Percentiles rank a stretch among this genome's conserved stretches.
Conservation (phyloP, 2,329 filamentous ascomycete genomes). For the Fusarium illudens region DNA sequence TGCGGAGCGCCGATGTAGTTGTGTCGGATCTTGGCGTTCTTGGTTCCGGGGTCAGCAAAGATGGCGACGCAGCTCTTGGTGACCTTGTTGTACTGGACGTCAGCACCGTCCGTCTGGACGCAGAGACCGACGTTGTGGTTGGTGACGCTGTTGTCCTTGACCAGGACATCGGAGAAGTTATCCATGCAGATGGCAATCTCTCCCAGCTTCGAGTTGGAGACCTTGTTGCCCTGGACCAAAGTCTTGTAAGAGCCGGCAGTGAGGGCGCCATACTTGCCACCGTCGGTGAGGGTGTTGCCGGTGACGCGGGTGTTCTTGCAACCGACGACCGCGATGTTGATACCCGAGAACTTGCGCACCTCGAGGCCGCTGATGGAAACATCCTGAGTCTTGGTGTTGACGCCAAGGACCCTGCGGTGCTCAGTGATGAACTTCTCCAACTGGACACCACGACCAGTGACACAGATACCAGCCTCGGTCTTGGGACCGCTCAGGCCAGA, state of each 20-base stretch:
- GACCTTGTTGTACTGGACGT: conserved; percentile 47
- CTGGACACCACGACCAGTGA: conserved; percentile 43
- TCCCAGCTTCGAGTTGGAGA: conserved; percentile 29
- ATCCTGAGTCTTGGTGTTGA: conserved; percentile 39
- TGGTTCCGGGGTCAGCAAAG: conserved; percentile 46
- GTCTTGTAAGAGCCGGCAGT: conserved; percentile 47
- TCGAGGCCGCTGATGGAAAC: conserved; percentile 47
- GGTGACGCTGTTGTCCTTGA: conserved; percentile 44
- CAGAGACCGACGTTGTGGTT: conserved; percentile 47
- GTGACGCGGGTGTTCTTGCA: conserved; percentile 36
- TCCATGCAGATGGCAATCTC: conserved; percentile 50
- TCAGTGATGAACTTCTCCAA: conserved; percentile 40
- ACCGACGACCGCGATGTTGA: conserved; percentile 50
- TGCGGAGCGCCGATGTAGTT: conserved; percentile 41
- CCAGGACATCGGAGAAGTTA: conserved; percentile 41
- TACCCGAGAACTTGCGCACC: conserved; percentile 44
- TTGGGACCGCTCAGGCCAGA: conserved; percentile 41
- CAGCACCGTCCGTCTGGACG: conserved; percentile 46
- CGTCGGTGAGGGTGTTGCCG: conserved; percentile 33
- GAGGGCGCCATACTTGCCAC: conserved; percentile 45
- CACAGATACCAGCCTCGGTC: conserved; percentile 46
- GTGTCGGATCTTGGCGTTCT: conserved; percentile 41
- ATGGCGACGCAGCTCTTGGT: conserved; percentile 43
- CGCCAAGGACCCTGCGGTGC: conserved; percentile 43
- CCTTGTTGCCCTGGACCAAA: conserved; percentile 39